Base-by-base conservation (phyloP, 2,329 filamentous ascomycete species). In the Exophiala bonariae region DNA sequence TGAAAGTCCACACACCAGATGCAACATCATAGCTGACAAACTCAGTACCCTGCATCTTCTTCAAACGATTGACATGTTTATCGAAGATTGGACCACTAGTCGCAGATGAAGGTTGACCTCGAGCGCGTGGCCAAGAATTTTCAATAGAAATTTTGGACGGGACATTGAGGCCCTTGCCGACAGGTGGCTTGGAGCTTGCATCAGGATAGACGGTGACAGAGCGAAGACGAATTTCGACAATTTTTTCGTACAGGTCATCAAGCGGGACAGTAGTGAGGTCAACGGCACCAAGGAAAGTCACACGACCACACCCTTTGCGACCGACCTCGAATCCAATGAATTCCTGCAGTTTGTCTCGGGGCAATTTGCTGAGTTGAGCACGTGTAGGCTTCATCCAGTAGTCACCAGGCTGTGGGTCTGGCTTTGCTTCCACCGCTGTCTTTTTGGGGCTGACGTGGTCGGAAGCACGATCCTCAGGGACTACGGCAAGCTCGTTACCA, bases 91-190 rank as follows among this genome's bases (percentile, higher is more conserved):
- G 77, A n/a, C 80, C 79, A 52, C 74, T 79, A 54, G 80, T 86
- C 35, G 83, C 79, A 48, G 71, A 66, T 65, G 80, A 62, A 59
- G 60, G 77, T 64, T 80, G 81, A 55, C 83, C 79, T 43, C 74
- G 71, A 63, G 79, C 79, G 47, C 92, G 86, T 22, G 93, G 93
- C 85, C 89, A 97, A 0, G 91, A 96, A 63, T 97, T 92, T 64
- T 93, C 85, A 9, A 99, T 79, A n/a, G 80, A 82, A 55, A 99
- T 91, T 30, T 81, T 83, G 0, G 93, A 89, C 3, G 90, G 91
- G 6, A 96, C 89, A 61, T 99, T 99, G 55, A 99, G 77, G 4
- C 89, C 92, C 62, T 90, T 89, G 48, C 95, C 93, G 48, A 85
- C 78, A 0, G 86, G 79, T 13, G 93, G 91, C 70, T 96, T 99